Percentiles rank a stretch among this genome's conserved stretches.
Conservation (phyloP, 2,329 filamentous ascomycete genomes). For the Neurospora crassa region DNA sequence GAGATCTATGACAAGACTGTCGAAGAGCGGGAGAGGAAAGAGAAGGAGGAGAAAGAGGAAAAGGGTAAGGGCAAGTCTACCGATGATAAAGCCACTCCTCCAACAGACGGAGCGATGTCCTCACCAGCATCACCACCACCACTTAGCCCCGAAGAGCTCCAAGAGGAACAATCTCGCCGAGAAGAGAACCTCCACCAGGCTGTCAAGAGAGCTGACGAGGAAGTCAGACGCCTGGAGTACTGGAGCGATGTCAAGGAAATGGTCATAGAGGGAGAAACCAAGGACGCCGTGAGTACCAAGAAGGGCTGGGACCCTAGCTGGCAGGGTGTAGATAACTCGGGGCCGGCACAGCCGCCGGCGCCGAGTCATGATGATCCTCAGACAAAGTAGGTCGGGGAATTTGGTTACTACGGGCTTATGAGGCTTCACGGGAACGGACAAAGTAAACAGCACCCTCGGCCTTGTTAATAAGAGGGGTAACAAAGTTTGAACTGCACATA, state of each 20-base stretch:
- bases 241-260: slow-evolving; percentile 77
- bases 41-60: slow-evolving; percentile 32
- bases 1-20: slow-evolving; percentile 48
- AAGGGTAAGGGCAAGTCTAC: neutral
- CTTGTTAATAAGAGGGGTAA: neutral
- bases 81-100: slow-evolving; percentile 16
- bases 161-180: slow-evolving; percentile 24
- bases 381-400: neutral
- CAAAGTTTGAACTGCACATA: neutral
- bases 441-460: neutral
- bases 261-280: slow-evolving; percentile 42
- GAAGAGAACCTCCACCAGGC: slow-evolving; percentile 65
- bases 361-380: slow-evolving; percentile 4
- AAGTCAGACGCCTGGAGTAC: slow-evolving; percentile 73
- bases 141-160: slow-evolving; percentile 12
- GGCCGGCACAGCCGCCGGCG: slow-evolving; percentile 29
- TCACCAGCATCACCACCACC: neutral
- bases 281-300: slow-evolving; percentile 31
- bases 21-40: slow-evolving; percentile 37
- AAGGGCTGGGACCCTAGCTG: slow-evolving; percentile 37
- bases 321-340: slow-evolving; percentile 45
- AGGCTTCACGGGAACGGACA: neutral
- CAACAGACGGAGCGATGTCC: neutral
- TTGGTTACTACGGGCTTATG: neutral
- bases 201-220: slow-evolving; percentile 65